phyloP scores from a whole-genome alignment of 2,329 filamentous ascomycete species.

The Aspergillus fijiensis region DNA sequence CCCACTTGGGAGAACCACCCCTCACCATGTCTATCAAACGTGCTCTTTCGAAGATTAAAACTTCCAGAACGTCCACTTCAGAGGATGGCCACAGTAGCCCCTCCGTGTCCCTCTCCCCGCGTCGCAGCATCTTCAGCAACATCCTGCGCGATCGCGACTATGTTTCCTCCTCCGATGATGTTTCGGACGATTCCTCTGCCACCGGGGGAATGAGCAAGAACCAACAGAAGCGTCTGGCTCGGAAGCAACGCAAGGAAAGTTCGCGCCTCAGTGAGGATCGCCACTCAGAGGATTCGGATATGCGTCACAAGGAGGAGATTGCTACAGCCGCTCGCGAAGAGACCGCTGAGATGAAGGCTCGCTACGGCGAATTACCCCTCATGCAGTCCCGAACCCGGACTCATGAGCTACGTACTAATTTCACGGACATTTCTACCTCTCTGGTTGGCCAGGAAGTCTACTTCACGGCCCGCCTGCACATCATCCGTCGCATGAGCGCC shows the following conservation, averaged over 20 bases:
- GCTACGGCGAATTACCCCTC: constrained; percentile 59
- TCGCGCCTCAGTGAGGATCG: constrained; percentile 46
- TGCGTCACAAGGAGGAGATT: constrained; percentile 43
- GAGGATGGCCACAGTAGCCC: constrained; percentile 27
- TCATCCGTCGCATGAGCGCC: constrained; percentile 76
- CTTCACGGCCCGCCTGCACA: constrained; percentile 73
- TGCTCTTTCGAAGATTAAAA: constrained; percentile 43
- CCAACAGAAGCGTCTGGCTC: constrained; percentile 44
- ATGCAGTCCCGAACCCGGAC: constrained; percentile 58
- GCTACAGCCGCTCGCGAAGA: constrained; percentile 52
- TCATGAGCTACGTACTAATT: constrained; percentile 48
- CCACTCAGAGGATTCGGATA: constrained; percentile 41
- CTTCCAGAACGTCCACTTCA: constrained; percentile 12
- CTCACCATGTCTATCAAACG: constrained; percentile 50
- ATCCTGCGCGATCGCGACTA: constrained; percentile 45
- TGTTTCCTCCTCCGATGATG: constrained; percentile 45
- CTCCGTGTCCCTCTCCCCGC: constrained; percentile 30
- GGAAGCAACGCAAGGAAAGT: constrained; percentile 41
- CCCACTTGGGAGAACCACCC: not conserved
- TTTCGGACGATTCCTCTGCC: constrained; percentile 39
- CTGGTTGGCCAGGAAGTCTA: constrained; percentile 59
- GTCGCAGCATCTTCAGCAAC: constrained; percentile 42
- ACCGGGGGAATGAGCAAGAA: constrained; percentile 44
- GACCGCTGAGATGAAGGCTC: constrained; percentile 58
- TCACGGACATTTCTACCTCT: constrained; percentile 54